Evolutionary conservation across 2,329 filamentous ascomycete genomes (phyloP).

Genomic region (Aspergillus sergii): DNA sequence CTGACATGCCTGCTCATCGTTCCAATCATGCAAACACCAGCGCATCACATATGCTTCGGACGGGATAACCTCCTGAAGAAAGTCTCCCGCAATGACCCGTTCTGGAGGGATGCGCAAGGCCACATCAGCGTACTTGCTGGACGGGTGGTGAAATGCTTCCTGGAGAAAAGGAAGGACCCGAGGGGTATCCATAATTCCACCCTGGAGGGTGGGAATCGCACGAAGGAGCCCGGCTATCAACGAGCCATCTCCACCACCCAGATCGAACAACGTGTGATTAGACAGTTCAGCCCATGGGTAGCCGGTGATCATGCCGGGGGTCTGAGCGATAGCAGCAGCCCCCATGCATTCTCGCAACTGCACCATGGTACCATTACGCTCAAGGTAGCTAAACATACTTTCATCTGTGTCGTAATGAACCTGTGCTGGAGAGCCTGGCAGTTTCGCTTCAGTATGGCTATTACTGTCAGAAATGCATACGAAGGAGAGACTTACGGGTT

Average conservation of each 20-base stretch:
- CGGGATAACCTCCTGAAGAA: background rate
- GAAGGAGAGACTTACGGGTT: too few relatives aligned
- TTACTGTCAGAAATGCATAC: too few relatives aligned
- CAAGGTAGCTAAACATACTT: background rate
- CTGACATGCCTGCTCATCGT: background rate
- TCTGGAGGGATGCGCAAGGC: background rate
- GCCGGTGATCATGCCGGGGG: background rate
- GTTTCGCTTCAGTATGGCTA: too few relatives aligned
- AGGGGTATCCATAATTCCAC: background rate
- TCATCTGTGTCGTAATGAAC: background rate
- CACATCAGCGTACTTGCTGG: background rate
- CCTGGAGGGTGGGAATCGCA: background rate
- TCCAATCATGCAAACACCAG: slow-evolving; percentile 6
- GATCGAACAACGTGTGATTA: background rate
- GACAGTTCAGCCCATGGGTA: background rate
- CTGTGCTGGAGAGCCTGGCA: background rate
- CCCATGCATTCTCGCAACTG: background rate
- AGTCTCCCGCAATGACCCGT: background rate
- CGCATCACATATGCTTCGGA: background rate
- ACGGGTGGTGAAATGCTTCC: background rate
- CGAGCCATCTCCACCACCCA: background rate
- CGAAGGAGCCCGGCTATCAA: background rate
- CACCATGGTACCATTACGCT: background rate
- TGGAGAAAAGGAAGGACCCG: background rate
- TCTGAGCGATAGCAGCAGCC: background rate